phyloP scores from a whole-genome alignment of 73 alveolate genomes.

The Stentor coeruleus region DNA sequence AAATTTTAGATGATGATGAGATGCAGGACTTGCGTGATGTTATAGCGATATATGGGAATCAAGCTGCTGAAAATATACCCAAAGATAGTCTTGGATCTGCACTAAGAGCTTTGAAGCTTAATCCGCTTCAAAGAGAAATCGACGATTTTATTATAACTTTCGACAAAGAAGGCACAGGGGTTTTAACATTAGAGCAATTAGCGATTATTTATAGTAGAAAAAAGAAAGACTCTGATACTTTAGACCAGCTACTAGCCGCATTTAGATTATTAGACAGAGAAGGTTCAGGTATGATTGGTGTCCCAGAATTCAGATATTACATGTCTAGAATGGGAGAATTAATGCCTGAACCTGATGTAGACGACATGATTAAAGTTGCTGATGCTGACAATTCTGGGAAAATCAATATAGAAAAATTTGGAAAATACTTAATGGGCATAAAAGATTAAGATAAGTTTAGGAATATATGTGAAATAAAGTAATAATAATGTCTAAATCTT shows the following conservation, averaged over 20 bases:
- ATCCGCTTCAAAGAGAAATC: constrained; percentile 23
- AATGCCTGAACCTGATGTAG: constrained; percentile 11
- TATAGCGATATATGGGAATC: not conserved
- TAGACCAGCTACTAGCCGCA: constrained; percentile 16
- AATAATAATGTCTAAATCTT: too few species aligned
- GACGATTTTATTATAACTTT: not conserved
- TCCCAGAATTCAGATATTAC: constrained; percentile 12
- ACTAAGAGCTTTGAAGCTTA: constrained; percentile 1
- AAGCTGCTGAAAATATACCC: not conserved
- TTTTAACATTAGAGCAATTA: not conserved
- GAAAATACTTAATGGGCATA: constrained; percentile 6
- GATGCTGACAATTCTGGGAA: constrained; percentile 16
- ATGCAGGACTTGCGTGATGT: not conserved
- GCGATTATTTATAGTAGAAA: not conserved
- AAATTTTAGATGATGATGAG: too few species aligned
- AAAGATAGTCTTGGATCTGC: not conserved
- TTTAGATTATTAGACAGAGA: constrained; percentile 19
- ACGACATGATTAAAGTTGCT: constrained; percentile 19
- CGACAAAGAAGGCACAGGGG: constrained; percentile 18
- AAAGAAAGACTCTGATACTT: constrained; percentile 16
- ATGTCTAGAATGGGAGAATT: constrained; percentile 16
- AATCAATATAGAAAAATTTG: constrained; percentile 16
- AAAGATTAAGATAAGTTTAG: not conserved
- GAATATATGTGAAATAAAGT: too few species aligned
- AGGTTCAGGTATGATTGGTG: not conserved